Conservation (phyloP, 73 alveolate species). For the Tetrahymena malaccensis region DNA sequence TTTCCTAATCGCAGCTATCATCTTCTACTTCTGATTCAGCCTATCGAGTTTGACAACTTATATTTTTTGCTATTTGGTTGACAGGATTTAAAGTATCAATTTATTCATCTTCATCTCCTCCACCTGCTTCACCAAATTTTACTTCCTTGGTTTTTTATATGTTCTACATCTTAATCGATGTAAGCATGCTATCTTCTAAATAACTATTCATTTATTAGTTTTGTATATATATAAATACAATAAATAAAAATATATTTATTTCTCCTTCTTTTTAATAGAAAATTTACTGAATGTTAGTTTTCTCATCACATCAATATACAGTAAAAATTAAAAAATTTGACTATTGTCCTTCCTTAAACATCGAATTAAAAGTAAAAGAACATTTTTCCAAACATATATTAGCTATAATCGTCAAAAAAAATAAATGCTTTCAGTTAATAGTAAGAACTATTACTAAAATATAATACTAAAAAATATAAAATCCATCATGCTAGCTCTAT, state of each 20-base stretch:
- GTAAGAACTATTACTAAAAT: no score
- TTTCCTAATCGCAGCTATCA: not conserved
- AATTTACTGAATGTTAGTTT: not conserved
- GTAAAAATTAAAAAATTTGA: not conserved
- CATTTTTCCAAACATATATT: no score
- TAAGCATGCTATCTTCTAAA: not conserved
- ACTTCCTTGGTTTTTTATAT: not conserved
- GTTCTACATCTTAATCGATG: not conserved
- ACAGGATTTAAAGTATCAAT: not conserved
- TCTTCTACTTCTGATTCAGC: not conserved
- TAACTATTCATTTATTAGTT: not conserved
- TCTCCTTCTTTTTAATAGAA: not conserved
- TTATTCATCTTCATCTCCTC: not conserved
- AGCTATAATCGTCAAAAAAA: no score
- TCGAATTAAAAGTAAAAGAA: not conserved
- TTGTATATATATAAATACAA: no score
- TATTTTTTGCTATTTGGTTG: not conserved
- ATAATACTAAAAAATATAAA: no score
- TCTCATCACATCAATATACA: not conserved
- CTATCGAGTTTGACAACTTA: not conserved
- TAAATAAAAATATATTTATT: no score
- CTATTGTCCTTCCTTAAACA: not conserved
- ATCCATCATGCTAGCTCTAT: no score
- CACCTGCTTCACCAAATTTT: not conserved
- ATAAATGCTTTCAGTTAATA: no score